Evolutionary conservation across 2,329 filamentous ascomycete genomes (phyloP), one percentile per base, ranked within the genome.

Genomic region (Colletotrichum coccodes): DNA sequence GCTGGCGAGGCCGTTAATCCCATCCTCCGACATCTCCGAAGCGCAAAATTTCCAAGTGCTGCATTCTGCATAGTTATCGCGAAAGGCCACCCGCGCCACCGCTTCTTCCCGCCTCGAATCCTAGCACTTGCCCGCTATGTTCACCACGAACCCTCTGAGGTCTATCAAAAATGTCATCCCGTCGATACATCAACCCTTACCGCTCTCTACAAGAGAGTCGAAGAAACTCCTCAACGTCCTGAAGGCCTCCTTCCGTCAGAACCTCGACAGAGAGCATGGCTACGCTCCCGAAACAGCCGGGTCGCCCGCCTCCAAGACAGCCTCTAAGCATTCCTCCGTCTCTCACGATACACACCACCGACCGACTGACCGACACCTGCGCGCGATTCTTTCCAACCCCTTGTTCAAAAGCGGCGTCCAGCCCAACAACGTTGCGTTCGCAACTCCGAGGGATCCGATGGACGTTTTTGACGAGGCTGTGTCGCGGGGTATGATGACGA

Each of bases 191-290:
- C 85, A 88, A 54, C 87, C 87, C 7, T 77, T 86, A 2, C 82
- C 85, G 1, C 78, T 90, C 44, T 85, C 80, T 50, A 77, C 79
- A 49, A 81, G 82, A 62, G 85, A 89, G 64, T 85, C 86, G 30
- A 82, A 86, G 70, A 84, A 85, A 72, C 83, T 90, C 9, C 85
- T 89, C 70, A 82, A 88, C 61, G 82, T 83, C 38, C 81, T 90
- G 59, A 90, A 88, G 58, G 77, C 81, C 6, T 89, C 87, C 3
- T 90, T 90, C 74, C 84, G 87, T 59, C 82, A 82, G 62, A 85
- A 88, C 34, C 84, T 90, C n/a, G 87, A 89, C 72, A 81, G 79
- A 49, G 87, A 90, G 73, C 85, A 90, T 73, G 87, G 87, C 68
- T 83, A 79, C 74, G 74, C 80, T 34, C 71, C 77, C 18, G 75